phyloP scores from a whole-genome alignment of 2,329 filamentous ascomycete species.

The Alternaria infectoria region DNA sequence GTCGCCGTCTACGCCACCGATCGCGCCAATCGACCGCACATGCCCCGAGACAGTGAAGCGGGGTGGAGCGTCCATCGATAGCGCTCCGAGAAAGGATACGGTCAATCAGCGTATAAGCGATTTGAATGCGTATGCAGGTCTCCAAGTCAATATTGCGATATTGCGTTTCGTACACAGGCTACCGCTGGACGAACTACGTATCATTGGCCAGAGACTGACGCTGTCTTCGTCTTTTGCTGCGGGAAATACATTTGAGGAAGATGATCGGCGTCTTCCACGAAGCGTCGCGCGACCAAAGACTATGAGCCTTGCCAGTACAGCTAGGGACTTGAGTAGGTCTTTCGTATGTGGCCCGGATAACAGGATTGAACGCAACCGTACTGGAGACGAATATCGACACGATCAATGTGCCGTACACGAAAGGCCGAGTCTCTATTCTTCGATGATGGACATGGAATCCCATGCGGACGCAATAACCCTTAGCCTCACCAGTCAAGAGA shows the following conservation, averaged over 20 bases:
- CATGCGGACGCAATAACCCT: not conserved
- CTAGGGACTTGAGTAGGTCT: not conserved
- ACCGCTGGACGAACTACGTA: constrained; percentile 1
- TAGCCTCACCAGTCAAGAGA: not conserved
- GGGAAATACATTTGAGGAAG: not conserved
- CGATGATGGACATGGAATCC: not conserved
- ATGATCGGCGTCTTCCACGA: not conserved
- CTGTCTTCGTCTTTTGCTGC: not conserved
- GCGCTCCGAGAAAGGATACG: not conserved
- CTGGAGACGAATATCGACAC: not conserved
- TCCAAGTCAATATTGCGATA: constrained; percentile 11
- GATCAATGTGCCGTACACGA: not conserved
- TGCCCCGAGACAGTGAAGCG: not conserved
- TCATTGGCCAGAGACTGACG: not conserved
- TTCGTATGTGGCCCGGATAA: not conserved
- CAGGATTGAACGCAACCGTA: not conserved
- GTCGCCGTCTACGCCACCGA: not conserved
- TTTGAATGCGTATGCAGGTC: not conserved
- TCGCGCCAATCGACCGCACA: not conserved
- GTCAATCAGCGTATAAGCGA: not conserved
- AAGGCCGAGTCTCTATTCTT: not conserved
- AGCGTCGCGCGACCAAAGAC: not conserved
- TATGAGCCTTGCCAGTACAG: not conserved
- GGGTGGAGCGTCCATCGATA: not conserved
- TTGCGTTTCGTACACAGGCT: constrained; percentile 1